Evolutionary conservation across 495 filamentous ascomycete genomes (phyloP), one percentile per base, ranked within the genome.

Genomic region (Ramalina intermedia): DNA sequence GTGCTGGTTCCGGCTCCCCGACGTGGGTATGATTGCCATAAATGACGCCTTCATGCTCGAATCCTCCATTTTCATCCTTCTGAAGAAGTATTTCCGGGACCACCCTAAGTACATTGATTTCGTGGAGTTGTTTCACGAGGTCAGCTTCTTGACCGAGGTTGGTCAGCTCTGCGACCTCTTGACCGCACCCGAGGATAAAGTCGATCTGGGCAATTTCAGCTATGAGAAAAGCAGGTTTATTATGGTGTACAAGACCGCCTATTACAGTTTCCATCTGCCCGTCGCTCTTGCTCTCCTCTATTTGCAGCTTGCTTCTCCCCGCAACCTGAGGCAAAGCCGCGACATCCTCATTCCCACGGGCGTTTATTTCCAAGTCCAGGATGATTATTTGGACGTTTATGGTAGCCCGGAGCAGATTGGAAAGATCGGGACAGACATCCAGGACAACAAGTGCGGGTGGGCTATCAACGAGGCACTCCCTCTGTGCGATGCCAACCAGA

Each of bases 401-500:
- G 93, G 91, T 53, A 80, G 88, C 57, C 88, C 91, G 21, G 79
- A 84, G 54, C 71, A 78, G 57, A 91, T 98, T 59, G 91, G 91
- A 60, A 98, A 98, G 78, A 93, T 98, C 55, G 91, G 91, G 47
- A 98, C 93, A 51, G 91, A 98, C 61, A 98, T 98, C 62, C 77
- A 86, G 71, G 91, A 98, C 66, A 98, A 98, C 77, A 98, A 98
- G 73, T 98, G 91, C 74, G 89, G 84, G 6, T 98, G 91, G 91
- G 64, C 96, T 18, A 74, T 98, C 61, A 96, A 96, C 73, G 82
- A 94, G 66, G 93, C 93, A 39, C 74, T 96, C 40, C 68, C 78
- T 60, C 72, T 79, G 43, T 83, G 79, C 49, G 85, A 69, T 2
- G 75, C 84, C 11, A 83, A 86, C 65, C 93, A 96, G 75, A 79